Base-by-base conservation (phyloP, 2,329 filamentous ascomycete species). In the Aureobasidium sp. region DNA sequence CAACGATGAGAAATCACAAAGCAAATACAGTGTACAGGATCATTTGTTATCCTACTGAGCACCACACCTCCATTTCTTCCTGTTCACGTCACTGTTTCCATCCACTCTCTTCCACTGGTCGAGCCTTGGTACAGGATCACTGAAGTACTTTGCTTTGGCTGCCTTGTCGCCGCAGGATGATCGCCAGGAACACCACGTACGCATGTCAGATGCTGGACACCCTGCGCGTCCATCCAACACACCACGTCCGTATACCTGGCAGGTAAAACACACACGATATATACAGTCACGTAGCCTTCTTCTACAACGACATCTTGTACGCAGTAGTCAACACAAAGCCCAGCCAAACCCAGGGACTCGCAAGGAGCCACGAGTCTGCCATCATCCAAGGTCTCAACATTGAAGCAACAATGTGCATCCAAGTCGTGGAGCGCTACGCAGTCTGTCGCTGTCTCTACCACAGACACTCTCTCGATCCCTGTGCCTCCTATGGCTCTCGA, bases 391-490 rank as follows among this genome's bases (percentile, higher is more conserved):
- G 17, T 15, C 8, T 20, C 10, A 43, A 17, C 29, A 48, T n/a
- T 15, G 29, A 29, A 48, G 26, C 46, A 32, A 51, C n/a, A 46
- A 96, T 96, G 92, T 96, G 92, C 72, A 92, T 90, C 71, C 89
- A 92, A 77, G 77, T 96, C 65, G 80, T 93, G 69, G 92, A 96
- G 75, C 82, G 90, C 37, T 96, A 92, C 79, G 87, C 91, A 61
- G 89, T 88, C 62, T 96, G 92, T 81, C 84, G 86, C 66, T 96
- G 92, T 77, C 82, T 93, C 69, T 95, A 96, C 80, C 90, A 93
- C 79, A 83, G 87, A 71, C 92, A 96, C 74, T 86, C 89, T 52
- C 82, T 96, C 69, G 92, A 96, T 71, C 88, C 89, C 64, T 96
- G 92, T 73, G 80, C 85, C 53, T 81, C 84, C 39, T 90, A 91